Evolutionary conservation across 1,284 basidiomycete genomes (phyloP).

Genomic region (Pseudozyma sp.): DNA sequence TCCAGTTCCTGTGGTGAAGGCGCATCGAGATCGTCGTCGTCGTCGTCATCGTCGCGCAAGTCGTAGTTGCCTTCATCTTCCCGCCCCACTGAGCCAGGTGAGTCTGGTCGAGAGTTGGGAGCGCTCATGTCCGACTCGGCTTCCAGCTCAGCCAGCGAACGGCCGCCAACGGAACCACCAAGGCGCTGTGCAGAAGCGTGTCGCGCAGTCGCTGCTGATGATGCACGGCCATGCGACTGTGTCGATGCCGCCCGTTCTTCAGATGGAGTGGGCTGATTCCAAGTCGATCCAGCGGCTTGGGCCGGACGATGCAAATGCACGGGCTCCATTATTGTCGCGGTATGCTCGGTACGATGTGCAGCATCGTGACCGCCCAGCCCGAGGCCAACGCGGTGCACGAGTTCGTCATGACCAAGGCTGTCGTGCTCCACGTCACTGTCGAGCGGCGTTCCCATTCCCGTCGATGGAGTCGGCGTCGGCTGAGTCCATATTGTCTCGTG

Average conservation of each 20-base stretch:
- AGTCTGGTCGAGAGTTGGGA: slow-evolving; percentile 27
- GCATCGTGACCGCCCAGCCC: slow-evolving; percentile 10
- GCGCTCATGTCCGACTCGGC: slow-evolving; percentile 30
- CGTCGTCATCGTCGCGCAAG: slow-evolving; percentile 17
- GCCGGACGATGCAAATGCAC: slow-evolving; percentile 30
- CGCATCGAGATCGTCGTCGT: slow-evolving; percentile 20
- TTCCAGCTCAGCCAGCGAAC: slow-evolving; percentile 39
- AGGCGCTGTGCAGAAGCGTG: slow-evolving; percentile 1
- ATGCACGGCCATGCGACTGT: background rate
- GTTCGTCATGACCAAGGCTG: slow-evolving; percentile 20
- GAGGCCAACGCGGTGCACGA: slow-evolving; percentile 25
- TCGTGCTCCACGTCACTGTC: slow-evolving; percentile 19
- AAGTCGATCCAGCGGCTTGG: slow-evolving; percentile 2
- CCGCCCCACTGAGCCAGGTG: slow-evolving; percentile 23
- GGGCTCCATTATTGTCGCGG: slow-evolving; percentile 11
- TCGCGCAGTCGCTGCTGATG: background rate
- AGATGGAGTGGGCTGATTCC: slow-evolving; percentile 3
- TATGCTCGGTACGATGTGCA: background rate
- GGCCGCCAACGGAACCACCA: slow-evolving; percentile 11
- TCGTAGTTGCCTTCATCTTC: slow-evolving; percentile 14
- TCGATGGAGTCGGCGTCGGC: slow-evolving; percentile 42
- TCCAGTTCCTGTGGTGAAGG: slow-evolving; percentile 30
- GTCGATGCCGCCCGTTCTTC: slow-evolving; percentile 7
- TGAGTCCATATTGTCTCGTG: slow-evolving; percentile 42
- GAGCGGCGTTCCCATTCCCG: slow-evolving; percentile 39